Percentiles rank a stretch among this genome's conserved stretches.
These are phyloP conservation scores for Penicillium sp. DNA, from an alignment of 2,329 filamentous ascomycete genomes.

Conservation along the genomic window DNA sequence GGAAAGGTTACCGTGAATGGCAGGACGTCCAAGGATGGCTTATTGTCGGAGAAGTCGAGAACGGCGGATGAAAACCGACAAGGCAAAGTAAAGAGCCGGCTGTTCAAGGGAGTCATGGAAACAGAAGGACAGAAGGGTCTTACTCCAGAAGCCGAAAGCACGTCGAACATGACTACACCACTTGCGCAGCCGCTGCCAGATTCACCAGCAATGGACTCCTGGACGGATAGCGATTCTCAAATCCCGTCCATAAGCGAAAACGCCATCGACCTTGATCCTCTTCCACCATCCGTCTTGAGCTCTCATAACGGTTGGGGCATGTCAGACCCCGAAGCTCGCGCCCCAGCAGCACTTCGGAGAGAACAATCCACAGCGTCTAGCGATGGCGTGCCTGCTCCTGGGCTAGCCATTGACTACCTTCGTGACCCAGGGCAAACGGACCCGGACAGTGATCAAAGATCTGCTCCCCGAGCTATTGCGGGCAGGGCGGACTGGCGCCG, in stretches of 20 bases:
- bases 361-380: conserved; percentile 28
- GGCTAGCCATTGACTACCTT: conserved; percentile 28
- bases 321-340: conserved; percentile 29
- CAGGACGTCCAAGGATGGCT: conserved; percentile 35
- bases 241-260: conserved; percentile 39
- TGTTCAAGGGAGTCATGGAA: conserved; percentile 50
- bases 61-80: conserved; percentile 36
- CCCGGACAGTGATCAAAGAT: conserved; percentile 39
- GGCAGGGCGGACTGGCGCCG: conserved; percentile 44
- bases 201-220: conserved; percentile 40
- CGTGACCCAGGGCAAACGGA: conserved; percentile 27
- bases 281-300: conserved; percentile 49
- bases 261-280: conserved; percentile 43
- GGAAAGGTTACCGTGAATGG: conserved; percentile 28
- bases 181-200: conserved; percentile 55
- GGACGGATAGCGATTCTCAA: conserved; percentile 33
- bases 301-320: conserved; percentile 41
- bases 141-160: conserved; percentile 50
- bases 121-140: conserved; percentile 37
- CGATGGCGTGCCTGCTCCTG: conserved; percentile 26
- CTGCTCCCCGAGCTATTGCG: conserved; percentile 46
- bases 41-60: conserved; percentile 30
- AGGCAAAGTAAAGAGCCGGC: conserved; percentile 45
- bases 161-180: conserved; percentile 61
- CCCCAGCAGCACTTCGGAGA: conserved; percentile 24